phyloP scores from a whole-genome alignment of 2,329 filamentous ascomycete species.

The Claviceps quebecensis region DNA sequence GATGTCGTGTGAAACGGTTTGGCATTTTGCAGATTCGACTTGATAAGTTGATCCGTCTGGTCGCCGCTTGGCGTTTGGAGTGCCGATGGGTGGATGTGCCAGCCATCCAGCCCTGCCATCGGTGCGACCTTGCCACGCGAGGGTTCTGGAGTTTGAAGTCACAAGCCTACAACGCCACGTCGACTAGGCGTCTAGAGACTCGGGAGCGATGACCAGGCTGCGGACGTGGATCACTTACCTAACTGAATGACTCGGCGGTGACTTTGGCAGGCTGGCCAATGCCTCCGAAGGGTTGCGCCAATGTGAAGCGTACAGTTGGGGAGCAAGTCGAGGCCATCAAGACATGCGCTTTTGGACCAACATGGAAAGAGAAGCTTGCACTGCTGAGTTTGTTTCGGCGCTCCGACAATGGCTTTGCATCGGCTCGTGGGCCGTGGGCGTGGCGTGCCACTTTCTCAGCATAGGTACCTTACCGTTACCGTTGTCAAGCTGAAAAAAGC shows the following conservation, averaged over 20 bases:
- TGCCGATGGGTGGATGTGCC: background rate
- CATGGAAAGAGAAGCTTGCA: too few species aligned
- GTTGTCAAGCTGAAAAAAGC: too few species aligned
- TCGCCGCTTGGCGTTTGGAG: background rate
- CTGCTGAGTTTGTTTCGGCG: too few species aligned
- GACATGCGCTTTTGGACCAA: too few species aligned
- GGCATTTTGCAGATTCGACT: background rate
- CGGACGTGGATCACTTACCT: background rate
- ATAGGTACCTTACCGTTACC: too few species aligned
- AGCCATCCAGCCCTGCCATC: background rate
- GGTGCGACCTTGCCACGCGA: constrained; percentile 9
- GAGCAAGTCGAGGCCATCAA: too few species aligned
- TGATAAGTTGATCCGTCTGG: background rate
- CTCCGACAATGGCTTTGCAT: too few species aligned
- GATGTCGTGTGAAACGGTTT: background rate
- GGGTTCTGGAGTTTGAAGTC: constrained; percentile 5
- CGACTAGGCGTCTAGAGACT: background rate
- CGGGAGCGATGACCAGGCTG: background rate
- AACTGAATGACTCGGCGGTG: too few species aligned
- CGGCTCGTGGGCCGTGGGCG: too few species aligned
- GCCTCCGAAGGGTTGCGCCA: background rate
- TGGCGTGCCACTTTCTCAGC: too few species aligned
- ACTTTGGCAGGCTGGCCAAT: background rate
- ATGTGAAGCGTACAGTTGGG: background rate
- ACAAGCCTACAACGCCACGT: constrained; percentile 7